These are phyloP conservation scores for Ophiosphaerella narmari DNA, from an alignment of 2,329 filamentous ascomycete species.

Conservation along the genomic window DNA sequence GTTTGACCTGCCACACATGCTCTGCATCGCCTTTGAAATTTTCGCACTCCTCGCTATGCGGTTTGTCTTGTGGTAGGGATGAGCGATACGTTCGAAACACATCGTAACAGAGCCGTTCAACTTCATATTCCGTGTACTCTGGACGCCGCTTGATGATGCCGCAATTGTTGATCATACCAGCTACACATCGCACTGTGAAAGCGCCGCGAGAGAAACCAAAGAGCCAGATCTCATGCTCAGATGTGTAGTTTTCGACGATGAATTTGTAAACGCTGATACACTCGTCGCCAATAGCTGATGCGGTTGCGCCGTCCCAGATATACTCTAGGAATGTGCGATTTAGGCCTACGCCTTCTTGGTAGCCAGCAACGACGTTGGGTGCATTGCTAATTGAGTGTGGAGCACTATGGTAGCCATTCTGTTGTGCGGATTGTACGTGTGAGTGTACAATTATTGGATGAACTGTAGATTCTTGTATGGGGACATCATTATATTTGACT, in stretches of 20 bases:
- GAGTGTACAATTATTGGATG: slow-evolving; percentile 22
- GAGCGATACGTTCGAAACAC: slow-evolving; percentile 42
- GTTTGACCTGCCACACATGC: slow-evolving; percentile 35
- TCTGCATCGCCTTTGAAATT: slow-evolving; percentile 19
- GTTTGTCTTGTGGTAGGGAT: slow-evolving; percentile 31
- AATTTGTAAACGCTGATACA: slow-evolving; percentile 43
- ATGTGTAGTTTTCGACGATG: slow-evolving; percentile 41
- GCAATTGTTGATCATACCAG: slow-evolving; percentile 51
- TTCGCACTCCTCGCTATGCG: slow-evolving; percentile 26
- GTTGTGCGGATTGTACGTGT: background rate
- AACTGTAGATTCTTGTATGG: slow-evolving; percentile 20
- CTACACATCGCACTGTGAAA: slow-evolving; percentile 50
- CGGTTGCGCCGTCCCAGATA: slow-evolving; percentile 44
- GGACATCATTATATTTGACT: slow-evolving; percentile 17
- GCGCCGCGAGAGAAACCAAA: slow-evolving; percentile 54
- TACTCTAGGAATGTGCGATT: slow-evolving; percentile 43
- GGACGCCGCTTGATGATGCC: slow-evolving; percentile 40
- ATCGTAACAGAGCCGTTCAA: slow-evolving; percentile 34
- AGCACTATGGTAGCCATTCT: background rate
- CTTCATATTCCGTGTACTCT: slow-evolving; percentile 15
- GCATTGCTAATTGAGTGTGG: background rate
- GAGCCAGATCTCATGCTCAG: slow-evolving; percentile 50
- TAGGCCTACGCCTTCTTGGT: slow-evolving; percentile 45
- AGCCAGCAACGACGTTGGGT: slow-evolving; percentile 35
- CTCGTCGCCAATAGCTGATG: slow-evolving; percentile 41